A percentile compares a stretch with the other conserved stretches of the same genome.
Evolutionary conservation across 1,284 basidiomycete species (phyloP).

Genomic region (Thecaphora thlaspeos): DNA sequence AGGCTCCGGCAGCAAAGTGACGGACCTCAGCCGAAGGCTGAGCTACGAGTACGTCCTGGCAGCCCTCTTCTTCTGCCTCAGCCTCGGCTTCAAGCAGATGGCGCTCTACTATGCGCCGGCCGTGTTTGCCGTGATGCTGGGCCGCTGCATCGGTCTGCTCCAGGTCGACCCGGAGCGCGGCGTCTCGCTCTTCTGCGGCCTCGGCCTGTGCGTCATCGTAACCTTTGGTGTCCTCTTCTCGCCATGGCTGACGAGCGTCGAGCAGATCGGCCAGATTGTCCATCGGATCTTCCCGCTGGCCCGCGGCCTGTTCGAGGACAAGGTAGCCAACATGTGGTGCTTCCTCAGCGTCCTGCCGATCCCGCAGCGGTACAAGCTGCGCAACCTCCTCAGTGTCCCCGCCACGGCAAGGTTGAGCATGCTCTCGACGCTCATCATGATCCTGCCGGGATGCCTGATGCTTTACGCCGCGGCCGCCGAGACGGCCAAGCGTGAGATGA

Average conservation of each 20-base stretch:
- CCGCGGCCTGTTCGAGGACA: constrained; percentile 90
- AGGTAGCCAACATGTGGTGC: constrained; percentile 90
- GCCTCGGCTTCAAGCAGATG: constrained; percentile 93
- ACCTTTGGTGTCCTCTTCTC: constrained; percentile 72
- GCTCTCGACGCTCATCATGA: constrained; percentile 54
- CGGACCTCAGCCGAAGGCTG: constrained; percentile 45
- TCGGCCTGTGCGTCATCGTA: constrained; percentile 62
- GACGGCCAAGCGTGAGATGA: constrained; percentile 51
- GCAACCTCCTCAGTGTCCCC: constrained; percentile 26
- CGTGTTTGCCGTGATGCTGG: constrained; percentile 54
- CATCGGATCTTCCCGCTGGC: constrained; percentile 84
- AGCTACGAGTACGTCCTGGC: constrained; percentile 66
- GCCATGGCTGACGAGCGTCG: constrained; percentile 70
- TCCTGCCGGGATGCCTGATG: constrained; percentile 51
- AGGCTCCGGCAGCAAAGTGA: constrained; percentile 11
- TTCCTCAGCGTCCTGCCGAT: constrained; percentile 46
- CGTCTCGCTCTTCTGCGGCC: constrained; percentile 67
- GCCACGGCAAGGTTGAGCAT: constrained; percentile 58
- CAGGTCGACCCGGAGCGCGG: constrained; percentile 68
- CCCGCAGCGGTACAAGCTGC: constrained; percentile 40
- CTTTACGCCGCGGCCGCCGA: constrained; percentile 43
- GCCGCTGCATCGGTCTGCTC: constrained; percentile 71
- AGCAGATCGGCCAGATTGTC: constrained; percentile 66
- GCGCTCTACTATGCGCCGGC: constrained; percentile 89
- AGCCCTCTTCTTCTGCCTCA: constrained; percentile 76